Evolutionary conservation across 805 yeast species (phyloP), one percentile per base, ranked within the genome.

Genomic region (Saccharomycopsis fodiens): DNA sequence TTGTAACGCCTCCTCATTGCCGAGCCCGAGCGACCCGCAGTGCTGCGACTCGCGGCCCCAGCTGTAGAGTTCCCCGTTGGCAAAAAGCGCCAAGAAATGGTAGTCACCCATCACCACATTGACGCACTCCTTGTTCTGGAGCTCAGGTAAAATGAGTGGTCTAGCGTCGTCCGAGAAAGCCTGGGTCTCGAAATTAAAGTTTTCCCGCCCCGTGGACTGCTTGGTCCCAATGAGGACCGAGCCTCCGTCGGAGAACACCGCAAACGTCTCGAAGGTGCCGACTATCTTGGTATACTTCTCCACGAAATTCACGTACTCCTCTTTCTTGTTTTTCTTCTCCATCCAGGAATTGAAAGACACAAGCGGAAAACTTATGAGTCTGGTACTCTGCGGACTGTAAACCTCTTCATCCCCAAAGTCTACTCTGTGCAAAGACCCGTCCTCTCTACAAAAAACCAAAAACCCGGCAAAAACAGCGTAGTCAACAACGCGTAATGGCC

Each of bases 21-120:
- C 91, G 3, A 82, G 54, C 0, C 93, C 93, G n/a, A 84, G 57
- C 55, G 85, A 79, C 5, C 93, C 93, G 58, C 85, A 79, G 3
- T 56, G 48, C 30, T 65, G 64, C 5, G 79, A 69, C 55, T 84
- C 91, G 12, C 68, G 44, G 0, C 93, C 93, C 91, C 89, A 83
- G 3, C 79, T 63, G 48, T 69, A 68, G 15, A 82, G 51, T 2
- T 72, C 67, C 0, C 93, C 93, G 15, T 66, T 63, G 38, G 66
- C 65, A 2, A 78, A 66, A n/a, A 84, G 62, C 0, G 85, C 91
- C 39, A 84, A 55, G 25, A 59, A 67, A 57, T 85, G 94, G 55
- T 82, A 78, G 58, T 85, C 93, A 1, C 91, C 94, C 43, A 79
- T 73, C 0, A 75, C 78, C 1, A 83, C 63, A 2, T 80, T 71